Base-by-base conservation (phyloP, 23 red algal genomes). In the Gracilaria gracilis region DNA sequence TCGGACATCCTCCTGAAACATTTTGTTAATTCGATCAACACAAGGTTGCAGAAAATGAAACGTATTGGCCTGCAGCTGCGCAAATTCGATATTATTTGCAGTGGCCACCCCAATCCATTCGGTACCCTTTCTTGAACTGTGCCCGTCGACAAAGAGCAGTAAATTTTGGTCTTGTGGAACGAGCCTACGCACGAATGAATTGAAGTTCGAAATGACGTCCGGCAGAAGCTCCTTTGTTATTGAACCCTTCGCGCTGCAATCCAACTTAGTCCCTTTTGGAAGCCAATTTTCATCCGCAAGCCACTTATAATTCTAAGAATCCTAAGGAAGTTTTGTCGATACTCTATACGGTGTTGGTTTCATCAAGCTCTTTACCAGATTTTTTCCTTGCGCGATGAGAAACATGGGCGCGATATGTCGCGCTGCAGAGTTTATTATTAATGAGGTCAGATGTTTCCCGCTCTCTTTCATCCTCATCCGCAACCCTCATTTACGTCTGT, bases 191-290 rank as follows among this genome's bases (percentile, higher is more conserved):
- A 21, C 9, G 21, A 66, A 9, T 9, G 24, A 15, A 66, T 66
- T 66, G 61, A 66, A 66, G 24, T 66, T 9, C 21, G 7, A 9
- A 15, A 66, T n/a, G n/a, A 66, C 61, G 9, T 66, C 29, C n/a
- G 61, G 61, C 21, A 66, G 61, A n/a, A 66, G 61, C 24, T 66
- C 61, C 24, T 66, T 66, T 7, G 61, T 66, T 15, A 66, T 21
- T 9, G 61, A 33, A 9, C 61, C 24, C 21, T 66, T 66, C 7
- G 21, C 21, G 61, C 61, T 66, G 29, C 61, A 66, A 9, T 15
- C 11, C n/a, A 66, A 24, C 9, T 66, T 33, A 8, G 61, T 33
- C 7, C 61, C 61, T 15, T 29, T 9, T 15, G 11, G 61, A 7
- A 66, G 11, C 61, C 29, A 66, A 9, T 66, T 33, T 24, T 66